Conservation (phyloP, 176 grass and related monocot species). For the Musa beccarii region DNA sequence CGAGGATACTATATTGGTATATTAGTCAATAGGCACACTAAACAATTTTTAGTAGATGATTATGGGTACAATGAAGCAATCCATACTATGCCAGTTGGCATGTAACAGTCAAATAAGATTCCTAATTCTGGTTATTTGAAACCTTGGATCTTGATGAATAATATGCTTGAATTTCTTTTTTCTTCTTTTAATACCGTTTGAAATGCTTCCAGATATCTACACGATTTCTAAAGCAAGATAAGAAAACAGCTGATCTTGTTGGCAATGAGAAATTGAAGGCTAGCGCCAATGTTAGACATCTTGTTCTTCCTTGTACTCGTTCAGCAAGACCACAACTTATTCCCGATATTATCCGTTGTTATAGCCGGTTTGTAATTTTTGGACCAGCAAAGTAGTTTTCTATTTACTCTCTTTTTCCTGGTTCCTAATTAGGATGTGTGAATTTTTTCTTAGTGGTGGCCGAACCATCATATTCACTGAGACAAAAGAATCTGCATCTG, state of each 20-base stretch:
- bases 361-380: conserved; percentile 60
- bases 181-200: neutral
- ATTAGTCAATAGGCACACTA: no score
- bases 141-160: neutral
- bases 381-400: neutral
- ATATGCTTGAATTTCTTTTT: conserved; percentile 1
- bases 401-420: neutral
- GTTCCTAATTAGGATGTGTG: conserved; percentile 1
- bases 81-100: no score
- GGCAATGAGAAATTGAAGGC: conserved; percentile 90
- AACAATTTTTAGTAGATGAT: no score
- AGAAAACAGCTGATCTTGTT: conserved; percentile 90
- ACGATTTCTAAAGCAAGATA: conserved; percentile 71
- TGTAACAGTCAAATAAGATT: no score
- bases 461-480: conserved; percentile 96
- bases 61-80: no score
- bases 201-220: conserved; percentile 53
- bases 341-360: conserved; percentile 85
- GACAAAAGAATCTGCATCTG: conserved; percentile 71
- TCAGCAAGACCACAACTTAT: conserved; percentile 71
- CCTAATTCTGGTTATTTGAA: no score
- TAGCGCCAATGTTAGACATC: conserved; percentile 78
- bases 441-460: conserved; percentile 38
- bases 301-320: conserved; percentile 87
- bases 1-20: no score